phyloP scores from a whole-genome alignment of 2,329 filamentous ascomycete genomes.

The Furcasterigmium furcatum region DNA sequence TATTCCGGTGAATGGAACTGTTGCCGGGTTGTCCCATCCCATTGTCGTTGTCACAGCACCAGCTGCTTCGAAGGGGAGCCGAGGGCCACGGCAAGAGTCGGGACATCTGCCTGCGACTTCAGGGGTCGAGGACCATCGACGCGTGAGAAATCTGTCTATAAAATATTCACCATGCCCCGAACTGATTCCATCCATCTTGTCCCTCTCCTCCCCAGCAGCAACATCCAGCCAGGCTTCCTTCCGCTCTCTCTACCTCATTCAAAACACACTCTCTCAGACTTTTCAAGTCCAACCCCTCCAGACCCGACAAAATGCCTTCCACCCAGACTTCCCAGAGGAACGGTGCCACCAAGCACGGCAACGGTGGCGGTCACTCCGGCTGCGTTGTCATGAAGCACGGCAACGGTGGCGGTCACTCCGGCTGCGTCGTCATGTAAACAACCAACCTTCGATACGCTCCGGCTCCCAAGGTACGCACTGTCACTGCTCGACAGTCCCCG shows the following conservation, averaged over 20 bases:
- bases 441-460: too few relatives aligned
- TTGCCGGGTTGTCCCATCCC: not conserved
- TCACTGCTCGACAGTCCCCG: too few relatives aligned
- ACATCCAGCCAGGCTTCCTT: not conserved
- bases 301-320: conserved; percentile 2
- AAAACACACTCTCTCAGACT: not conserved
- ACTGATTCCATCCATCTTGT: not conserved
- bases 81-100: not conserved
- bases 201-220: not conserved
- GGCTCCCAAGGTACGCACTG: too few relatives aligned
- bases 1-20: not conserved
- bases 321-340: not conserved
- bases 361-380: not conserved
- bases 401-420: not conserved
- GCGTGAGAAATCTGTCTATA: too few relatives aligned
- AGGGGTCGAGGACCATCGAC: too few relatives aligned
- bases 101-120: too few relatives aligned
- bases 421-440: conserved; percentile 5
- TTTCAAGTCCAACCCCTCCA: not conserved
- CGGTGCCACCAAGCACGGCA: conserved; percentile 1
- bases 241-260: not conserved
- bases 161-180: not conserved
- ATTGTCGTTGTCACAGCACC: not conserved
- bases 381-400: not conserved
- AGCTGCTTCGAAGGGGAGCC: not conserved